phyloP scores from a whole-genome alignment of 768 basidiomycete genomes.

The Strobilomyces confusus region DNA sequence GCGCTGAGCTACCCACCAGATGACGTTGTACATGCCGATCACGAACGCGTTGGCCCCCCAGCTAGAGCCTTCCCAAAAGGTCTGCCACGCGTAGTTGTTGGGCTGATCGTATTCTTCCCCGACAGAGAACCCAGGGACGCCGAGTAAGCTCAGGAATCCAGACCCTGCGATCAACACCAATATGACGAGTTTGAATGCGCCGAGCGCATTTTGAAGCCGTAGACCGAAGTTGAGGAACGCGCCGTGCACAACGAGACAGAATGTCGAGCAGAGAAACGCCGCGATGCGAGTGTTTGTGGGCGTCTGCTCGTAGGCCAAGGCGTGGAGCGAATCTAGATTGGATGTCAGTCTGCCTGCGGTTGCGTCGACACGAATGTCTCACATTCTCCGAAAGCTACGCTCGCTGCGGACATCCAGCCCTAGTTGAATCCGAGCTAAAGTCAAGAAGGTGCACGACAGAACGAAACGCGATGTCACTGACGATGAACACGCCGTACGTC shows the following conservation, averaged over 20 bases:
- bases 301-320: too few species aligned
- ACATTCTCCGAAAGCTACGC: too few species aligned
- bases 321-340: too few species aligned
- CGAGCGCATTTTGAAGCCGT: conserved; percentile 60
- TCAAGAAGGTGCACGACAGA: too few species aligned
- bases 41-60: conserved; percentile 57
- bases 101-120: conserved; percentile 48
- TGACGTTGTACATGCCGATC: conserved; percentile 62
- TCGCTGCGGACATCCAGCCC: too few species aligned
- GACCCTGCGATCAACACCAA: conserved; percentile 48
- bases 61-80: conserved; percentile 61
- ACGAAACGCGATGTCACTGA: too few species aligned
- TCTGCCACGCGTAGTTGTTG: conserved; percentile 54
- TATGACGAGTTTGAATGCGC: conserved; percentile 58
- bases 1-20: conserved; percentile 47
- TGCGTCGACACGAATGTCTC: too few species aligned
- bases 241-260: conserved; percentile 56
- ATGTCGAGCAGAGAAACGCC: conserved; percentile 33
- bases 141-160: conserved; percentile 49
- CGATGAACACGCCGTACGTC: too few species aligned
- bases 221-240: conserved; percentile 51
- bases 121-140: conserved; percentile 47
- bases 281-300: too few species aligned
- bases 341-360: too few species aligned
- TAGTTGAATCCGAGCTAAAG: too few species aligned